Conservation (phyloP, 345 rosid genomes). For the Aquilaria sinensis region DNA sequence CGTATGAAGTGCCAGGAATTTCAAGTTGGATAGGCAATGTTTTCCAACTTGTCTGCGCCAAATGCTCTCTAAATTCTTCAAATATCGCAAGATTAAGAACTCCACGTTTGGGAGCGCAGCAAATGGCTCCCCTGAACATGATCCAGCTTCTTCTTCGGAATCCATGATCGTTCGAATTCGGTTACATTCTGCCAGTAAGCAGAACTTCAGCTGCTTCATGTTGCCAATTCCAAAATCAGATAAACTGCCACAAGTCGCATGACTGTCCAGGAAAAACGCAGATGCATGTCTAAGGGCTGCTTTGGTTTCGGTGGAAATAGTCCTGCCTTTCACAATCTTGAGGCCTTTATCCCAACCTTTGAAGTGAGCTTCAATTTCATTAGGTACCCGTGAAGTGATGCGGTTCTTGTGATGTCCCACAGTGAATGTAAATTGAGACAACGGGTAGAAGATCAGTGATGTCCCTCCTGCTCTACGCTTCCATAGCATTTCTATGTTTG, state of each 20-base stretch:
- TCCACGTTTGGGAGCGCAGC: conserved; percentile 5
- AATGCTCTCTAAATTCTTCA: conserved; percentile 9
- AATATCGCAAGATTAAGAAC: conserved; percentile 8
- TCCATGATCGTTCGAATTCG: conserved; percentile 12
- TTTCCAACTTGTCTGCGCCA: conserved; percentile 15
- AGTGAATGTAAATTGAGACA: conserved; percentile 10
- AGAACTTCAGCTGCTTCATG: conserved; percentile 15
- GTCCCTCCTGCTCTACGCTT: background rate
- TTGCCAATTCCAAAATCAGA: conserved; percentile 13
- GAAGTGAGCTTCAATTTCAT: conserved; percentile 8
- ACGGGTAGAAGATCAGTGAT: background rate
- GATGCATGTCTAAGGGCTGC: conserved; percentile 2
- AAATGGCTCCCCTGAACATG: background rate
- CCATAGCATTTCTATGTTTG: conserved; percentile 6
- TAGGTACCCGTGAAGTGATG: conserved; percentile 17
- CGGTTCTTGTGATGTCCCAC: conserved; percentile 16
- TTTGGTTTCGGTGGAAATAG: conserved; percentile 2
- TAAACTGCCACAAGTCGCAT: conserved; percentile 7
- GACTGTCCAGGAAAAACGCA: conserved; percentile 20
- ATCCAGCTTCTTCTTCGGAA: background rate
- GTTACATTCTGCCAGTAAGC: conserved; percentile 21
- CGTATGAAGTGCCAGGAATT: conserved; percentile 15
- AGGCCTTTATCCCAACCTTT: conserved; percentile 12
- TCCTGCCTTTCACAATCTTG: conserved; percentile 14
- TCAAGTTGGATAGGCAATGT: conserved; percentile 1